Evolutionary conservation across 2,329 filamentous ascomycete genomes (phyloP), one percentile per base, ranked within the genome.

Genomic region (Cadophora gregata): DNA sequence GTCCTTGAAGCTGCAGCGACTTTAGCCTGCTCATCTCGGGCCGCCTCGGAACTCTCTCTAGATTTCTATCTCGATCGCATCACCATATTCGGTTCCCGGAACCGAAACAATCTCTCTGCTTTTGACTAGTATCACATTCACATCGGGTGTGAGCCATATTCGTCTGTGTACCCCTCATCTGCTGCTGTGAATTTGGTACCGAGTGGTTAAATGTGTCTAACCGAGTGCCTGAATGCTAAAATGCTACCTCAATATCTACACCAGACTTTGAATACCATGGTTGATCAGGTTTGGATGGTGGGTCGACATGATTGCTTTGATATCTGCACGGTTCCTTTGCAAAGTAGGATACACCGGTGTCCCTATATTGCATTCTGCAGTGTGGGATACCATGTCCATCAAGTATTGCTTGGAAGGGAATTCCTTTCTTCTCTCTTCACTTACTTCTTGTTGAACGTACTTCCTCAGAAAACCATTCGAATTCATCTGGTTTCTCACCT

Each of bases 221-320:
- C 55, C 55, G 55, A 24, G 31, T 36, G 55, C 55, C 55, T 58
- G 21, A 58, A 58, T 38, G 31, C 33, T 16, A n/a, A 12, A 12
- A 42, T 58, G 4, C 33, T 10, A 58, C 31, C 21, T 58, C 55
- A 58, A 58, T 58, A 12, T 58, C 31, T 4, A 38, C n/a, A 58
- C 55, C 21, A 19, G 31, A 38, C 3, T 42, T 42, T 58, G n/a
- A 42, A 14, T 25, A 58, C 31, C n/a, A 19, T 25, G 33, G 21
- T 24, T 9, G 24, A 38, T 36, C n/a, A 36, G 27, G 25, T 31
- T 31, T 14, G 4, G 33, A 25, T 14, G 21, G 24, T 25, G 4
- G 33, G 24, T 38, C 14, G 5, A 25, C 27, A 33, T 36, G 31
- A 27, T 42, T 25, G 21, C 27, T 58, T 58, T 6, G 12, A 12